Conservation (phyloP, 176 grass and related monocot species). For the Oryza coarctata region DNA sequence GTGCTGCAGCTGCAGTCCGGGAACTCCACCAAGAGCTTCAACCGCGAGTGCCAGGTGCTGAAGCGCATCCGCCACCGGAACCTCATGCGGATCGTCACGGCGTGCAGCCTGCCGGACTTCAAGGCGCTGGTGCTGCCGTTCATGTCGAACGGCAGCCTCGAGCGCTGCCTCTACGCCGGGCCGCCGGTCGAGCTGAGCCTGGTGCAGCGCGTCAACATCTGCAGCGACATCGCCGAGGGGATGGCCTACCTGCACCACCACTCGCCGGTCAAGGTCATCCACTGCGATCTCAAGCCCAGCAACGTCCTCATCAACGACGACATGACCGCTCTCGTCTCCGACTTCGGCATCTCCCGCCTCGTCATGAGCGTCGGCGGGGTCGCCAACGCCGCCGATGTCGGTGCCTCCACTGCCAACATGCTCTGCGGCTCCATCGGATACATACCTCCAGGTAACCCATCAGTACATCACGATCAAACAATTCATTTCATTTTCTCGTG, state of each 20-base stretch:
- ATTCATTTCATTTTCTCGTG: background rate
- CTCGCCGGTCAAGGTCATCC: conserved; percentile 86
- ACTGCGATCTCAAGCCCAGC: conserved; percentile 93
- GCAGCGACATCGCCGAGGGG: conserved; percentile 89
- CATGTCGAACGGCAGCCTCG: conserved; percentile 94
- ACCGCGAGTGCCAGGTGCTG: conserved; percentile 83
- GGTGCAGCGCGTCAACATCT: conserved; percentile 78
- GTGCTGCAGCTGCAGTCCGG: conserved; percentile 81
- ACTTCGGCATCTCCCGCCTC: conserved; percentile 80
- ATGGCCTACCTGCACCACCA: conserved; percentile 94
- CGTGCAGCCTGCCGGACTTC: conserved; percentile 87
- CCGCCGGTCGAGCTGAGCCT: conserved; percentile 57
- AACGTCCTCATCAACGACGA: conserved; percentile 92
- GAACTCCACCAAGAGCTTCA: conserved; percentile 93
- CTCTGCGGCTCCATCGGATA: conserved; percentile 89
- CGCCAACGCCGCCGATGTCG: conserved; percentile 48
- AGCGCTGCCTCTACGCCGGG: conserved; percentile 63
- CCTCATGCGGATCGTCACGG: conserved; percentile 89
- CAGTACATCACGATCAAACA: conserved; percentile 15
- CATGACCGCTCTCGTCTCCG: conserved; percentile 93
- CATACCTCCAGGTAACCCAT: conserved; percentile 76
- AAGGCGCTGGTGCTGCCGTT: conserved; percentile 94
- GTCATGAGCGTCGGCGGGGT: conserved; percentile 55
- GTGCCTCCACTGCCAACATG: conserved; percentile 78
- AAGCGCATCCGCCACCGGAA: conserved; percentile 93